Evolutionary conservation across 306 rosid genomes (phyloP).

Genomic region (Ormosia semicastrata): DNA sequence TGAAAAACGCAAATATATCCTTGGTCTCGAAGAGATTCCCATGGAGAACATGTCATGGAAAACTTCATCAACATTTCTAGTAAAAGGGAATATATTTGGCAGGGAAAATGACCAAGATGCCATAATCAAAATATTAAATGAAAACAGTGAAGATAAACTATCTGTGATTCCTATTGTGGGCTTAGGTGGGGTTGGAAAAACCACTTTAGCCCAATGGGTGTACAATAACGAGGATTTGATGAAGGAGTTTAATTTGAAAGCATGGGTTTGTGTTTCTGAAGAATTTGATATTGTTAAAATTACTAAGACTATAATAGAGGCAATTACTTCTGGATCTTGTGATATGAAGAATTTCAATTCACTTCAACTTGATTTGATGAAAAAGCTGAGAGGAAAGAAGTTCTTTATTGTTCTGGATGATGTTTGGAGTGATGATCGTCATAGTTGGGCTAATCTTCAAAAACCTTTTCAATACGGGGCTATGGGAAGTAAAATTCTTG

Average conservation of each 20-base stretch:
- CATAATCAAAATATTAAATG: neutral
- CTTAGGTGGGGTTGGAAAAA: conserved; percentile 15
- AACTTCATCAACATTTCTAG: conserved; percentile 4
- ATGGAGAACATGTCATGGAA: neutral
- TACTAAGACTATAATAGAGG: neutral
- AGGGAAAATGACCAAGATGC: conserved; percentile 10
- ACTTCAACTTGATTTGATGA: conserved; percentile 6
- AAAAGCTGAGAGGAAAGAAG: neutral
- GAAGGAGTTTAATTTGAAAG: neutral
- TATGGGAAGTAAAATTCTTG: conserved; percentile 16
- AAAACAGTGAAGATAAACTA: neutral
- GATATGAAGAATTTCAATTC: neutral
- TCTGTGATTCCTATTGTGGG: conserved; percentile 18
- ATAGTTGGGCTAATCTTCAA: neutral
- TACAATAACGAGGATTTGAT: neutral
- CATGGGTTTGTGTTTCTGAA: conserved; percentile 20
- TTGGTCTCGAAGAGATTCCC: neutral
- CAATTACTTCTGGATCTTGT: neutral
- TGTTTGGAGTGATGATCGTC: conserved; percentile 9
- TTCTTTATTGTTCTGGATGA: conserved; percentile 26
- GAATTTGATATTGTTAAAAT: neutral
- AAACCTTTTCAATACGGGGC: neutral
- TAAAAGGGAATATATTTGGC: neutral
- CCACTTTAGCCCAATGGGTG: conserved; percentile 1
- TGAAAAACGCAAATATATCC: neutral